These are phyloP conservation scores for Trametes versicolor DNA, from an alignment of 1,284 basidiomycete species.

Conservation along the genomic window DNA sequence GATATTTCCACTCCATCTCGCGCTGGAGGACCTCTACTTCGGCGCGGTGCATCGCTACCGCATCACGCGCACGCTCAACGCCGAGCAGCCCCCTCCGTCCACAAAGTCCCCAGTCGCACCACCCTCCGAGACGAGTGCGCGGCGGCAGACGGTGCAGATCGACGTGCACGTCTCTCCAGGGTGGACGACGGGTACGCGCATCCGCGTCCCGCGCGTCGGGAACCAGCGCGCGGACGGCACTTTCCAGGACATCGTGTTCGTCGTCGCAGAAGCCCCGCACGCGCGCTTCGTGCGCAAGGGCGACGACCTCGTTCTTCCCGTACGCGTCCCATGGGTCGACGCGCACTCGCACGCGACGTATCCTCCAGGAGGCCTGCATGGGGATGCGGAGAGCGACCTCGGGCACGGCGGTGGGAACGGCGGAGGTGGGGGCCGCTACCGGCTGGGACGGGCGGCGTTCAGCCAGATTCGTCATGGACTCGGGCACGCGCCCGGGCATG, in stretches of 20 bases:
- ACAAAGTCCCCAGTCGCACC: slow-evolving; percentile 4
- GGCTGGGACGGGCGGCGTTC: slow-evolving; percentile 19
- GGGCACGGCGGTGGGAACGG: slow-evolving; percentile 16
- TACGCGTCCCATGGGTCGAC: slow-evolving; percentile 78
- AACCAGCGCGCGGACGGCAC: slow-evolving; percentile 79
- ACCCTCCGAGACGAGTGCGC: slow-evolving; percentile 45
- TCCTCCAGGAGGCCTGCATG: slow-evolving; percentile 15
- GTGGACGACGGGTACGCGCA: slow-evolving; percentile 77
- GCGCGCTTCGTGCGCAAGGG: slow-evolving; percentile 73
- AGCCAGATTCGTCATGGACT: slow-evolving; percentile 5
- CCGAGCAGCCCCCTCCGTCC: neutral
- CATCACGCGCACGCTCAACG: slow-evolving; percentile 66
- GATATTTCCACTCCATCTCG: slow-evolving; percentile 77
- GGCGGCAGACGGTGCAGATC: slow-evolving; percentile 78
- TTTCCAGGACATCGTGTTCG: slow-evolving; percentile 81
- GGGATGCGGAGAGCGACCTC: slow-evolving; percentile 17
- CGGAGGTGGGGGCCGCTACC: slow-evolving; percentile 24
- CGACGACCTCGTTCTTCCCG: slow-evolving; percentile 76
- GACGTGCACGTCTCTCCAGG: slow-evolving; percentile 81
- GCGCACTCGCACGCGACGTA: slow-evolving; percentile 52
- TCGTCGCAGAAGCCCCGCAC: slow-evolving; percentile 82
- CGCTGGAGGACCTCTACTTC: slow-evolving; percentile 87
- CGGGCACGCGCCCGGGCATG: neutral
- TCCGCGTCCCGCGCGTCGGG: slow-evolving; percentile 79
- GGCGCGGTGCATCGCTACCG: slow-evolving; percentile 86